A percentile compares a stretch with the other conserved stretches of the same genome.
Conservation (phyloP, 495 filamentous ascomycete species). For the Cercophora sp. region DNA sequence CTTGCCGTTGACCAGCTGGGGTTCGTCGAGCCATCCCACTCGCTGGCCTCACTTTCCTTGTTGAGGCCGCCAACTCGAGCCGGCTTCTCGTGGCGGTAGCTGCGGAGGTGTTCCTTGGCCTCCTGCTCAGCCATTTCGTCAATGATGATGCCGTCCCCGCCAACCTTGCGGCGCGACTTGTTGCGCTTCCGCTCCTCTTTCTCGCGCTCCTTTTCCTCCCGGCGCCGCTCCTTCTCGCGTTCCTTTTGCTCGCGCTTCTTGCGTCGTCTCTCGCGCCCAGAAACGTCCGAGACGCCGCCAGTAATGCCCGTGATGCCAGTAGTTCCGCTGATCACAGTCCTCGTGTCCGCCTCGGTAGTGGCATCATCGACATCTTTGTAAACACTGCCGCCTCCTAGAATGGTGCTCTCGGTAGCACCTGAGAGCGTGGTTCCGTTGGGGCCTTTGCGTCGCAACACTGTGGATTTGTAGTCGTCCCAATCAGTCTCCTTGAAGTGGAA, state of each 20-base stretch:
- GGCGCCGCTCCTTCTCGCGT: conserved; percentile 43
- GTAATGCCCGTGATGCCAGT: conserved; percentile 46
- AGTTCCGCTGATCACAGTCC: conserved; percentile 36
- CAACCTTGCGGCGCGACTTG: conserved; percentile 37
- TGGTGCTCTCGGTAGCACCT: conserved; percentile 75
- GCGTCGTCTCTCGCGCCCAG: conserved; percentile 41
- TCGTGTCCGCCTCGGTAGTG: conserved; percentile 40
- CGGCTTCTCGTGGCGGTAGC: conserved; percentile 78
- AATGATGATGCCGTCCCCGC: conserved; percentile 39
- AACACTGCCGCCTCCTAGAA: conserved; percentile 73
- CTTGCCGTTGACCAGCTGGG: conserved; percentile 41
- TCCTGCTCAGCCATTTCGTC: conserved; percentile 66
- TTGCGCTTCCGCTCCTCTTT: conserved; percentile 42
- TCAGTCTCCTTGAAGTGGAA: conserved; percentile 80
- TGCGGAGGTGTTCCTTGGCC: conserved; percentile 54
- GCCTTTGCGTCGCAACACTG: conserved; percentile 87
- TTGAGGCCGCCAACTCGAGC: conserved; percentile 86
- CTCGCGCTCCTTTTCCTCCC: conserved; percentile 40
- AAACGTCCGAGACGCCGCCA: conserved; percentile 42
- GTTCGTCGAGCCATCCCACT: conserved; percentile 61
- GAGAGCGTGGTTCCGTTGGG: conserved; percentile 79
- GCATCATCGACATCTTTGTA: conserved; percentile 63
- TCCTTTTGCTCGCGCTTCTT: conserved; percentile 50
- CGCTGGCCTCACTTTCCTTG: conserved; percentile 65
- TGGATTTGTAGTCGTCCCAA: conserved; percentile 98